phyloP scores from a whole-genome alignment of 345 rosid species.

The Brassica juncea region DNA sequence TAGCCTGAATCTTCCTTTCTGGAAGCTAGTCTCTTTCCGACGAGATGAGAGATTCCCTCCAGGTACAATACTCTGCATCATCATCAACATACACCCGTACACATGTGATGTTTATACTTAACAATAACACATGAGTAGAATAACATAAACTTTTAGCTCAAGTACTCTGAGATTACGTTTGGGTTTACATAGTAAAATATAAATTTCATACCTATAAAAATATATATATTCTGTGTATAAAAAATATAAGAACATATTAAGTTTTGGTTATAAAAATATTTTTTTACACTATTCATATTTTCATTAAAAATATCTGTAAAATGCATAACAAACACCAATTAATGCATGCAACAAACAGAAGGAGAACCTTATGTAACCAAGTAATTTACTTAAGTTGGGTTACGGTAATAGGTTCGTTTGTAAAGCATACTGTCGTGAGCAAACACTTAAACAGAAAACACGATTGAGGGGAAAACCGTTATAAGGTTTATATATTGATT shows the following conservation, averaged over 20 bases:
- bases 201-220: not conserved
- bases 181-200: not conserved
- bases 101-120: not conserved
- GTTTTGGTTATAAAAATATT: no score
- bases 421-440: not conserved
- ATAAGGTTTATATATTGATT: no score
- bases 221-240: no score
- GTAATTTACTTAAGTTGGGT: not conserved
- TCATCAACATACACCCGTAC: not conserved
- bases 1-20: slow-evolving; percentile 21
- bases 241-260: no score
- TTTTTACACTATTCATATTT: not conserved
- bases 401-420: not conserved
- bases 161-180: not conserved
- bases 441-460: not conserved
- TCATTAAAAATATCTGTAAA: not conserved
- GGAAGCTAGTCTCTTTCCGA: slow-evolving; percentile 1
- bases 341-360: not conserved
- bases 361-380: not conserved
- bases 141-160: not conserved
- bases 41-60: slow-evolving; percentile 21
- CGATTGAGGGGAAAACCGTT: not conserved
- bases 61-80: slow-evolving; percentile 16
- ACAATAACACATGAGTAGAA: not conserved
- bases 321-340: not conserved